These are phyloP conservation scores for Ophiostoma montium DNA, from an alignment of 2,329 filamentous ascomycete genomes.

Conservation along the genomic window DNA sequence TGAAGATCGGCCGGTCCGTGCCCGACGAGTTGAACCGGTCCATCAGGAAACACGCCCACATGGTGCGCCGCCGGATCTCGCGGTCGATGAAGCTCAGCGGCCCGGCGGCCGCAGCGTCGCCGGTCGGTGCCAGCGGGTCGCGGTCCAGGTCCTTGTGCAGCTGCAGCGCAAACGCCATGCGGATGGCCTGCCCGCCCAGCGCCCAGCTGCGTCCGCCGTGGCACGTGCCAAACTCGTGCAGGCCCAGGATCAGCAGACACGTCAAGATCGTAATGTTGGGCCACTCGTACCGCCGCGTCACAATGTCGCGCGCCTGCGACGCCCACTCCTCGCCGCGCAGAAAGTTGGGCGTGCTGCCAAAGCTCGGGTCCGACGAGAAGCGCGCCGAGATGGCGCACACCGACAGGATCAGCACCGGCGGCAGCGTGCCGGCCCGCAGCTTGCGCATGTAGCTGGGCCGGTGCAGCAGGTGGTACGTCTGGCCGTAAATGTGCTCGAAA, in stretches of 20 bases:
- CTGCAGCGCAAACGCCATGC: conserved; percentile 94
- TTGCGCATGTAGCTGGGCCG: conserved; percentile 96
- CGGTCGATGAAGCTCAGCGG: conserved; percentile 80
- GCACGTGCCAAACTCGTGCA: conserved; percentile 95
- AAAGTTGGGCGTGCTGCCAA: conserved; percentile 57
- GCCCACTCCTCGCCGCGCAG: conserved; percentile 87
- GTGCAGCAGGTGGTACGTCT: conserved; percentile 86
- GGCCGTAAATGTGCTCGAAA: conserved; percentile 91
- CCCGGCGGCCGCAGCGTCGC: conserved; percentile 42
- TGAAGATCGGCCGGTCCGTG: conserved; percentile 80
- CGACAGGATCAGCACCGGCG: conserved; percentile 82
- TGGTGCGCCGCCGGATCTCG: conserved; percentile 81
- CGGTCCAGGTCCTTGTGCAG: conserved; percentile 82
- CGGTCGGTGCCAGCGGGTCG: conserved; percentile 50
- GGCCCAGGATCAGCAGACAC: conserved; percentile 71
- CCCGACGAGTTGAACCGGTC: conserved; percentile 95
- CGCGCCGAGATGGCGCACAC: conserved; percentile 92
- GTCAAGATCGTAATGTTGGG: conserved; percentile 94
- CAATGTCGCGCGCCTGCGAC: conserved; percentile 70
- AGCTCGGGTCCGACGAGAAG: conserved; percentile 77
- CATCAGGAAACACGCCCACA: conserved; percentile 98
- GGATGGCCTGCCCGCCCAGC: conserved; percentile 82
- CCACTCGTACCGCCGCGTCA: conserved; percentile 77
- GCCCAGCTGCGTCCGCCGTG: conserved; percentile 95
- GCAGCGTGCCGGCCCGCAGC: conserved; percentile 55